phyloP scores from a whole-genome alignment of 345 rosid species.

The Citrus inodora region DNA sequence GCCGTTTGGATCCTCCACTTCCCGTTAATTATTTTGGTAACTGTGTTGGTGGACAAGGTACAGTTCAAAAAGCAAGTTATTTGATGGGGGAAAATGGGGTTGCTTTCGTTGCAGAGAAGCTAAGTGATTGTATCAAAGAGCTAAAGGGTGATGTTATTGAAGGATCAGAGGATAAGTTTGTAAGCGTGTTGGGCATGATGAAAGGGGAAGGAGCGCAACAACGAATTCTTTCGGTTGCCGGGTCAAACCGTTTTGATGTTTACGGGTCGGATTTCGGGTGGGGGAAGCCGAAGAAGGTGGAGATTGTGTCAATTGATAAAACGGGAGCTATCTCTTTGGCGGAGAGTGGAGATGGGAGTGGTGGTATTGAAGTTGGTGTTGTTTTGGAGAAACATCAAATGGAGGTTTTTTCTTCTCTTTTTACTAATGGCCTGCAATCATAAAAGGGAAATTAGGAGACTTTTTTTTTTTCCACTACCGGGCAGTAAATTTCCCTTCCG shows the following conservation, averaged over 20 bases:
- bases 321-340: neutral
- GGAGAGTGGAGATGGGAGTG: neutral
- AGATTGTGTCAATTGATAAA: neutral
- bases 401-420: neutral
- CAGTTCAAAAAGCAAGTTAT: neutral
- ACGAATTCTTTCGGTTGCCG: neutral
- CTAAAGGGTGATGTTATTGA: neutral
- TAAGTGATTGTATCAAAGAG: neutral
- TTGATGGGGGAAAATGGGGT: neutral
- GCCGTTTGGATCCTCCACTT: slow-evolving; percentile 18
- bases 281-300: neutral
- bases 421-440: neutral
- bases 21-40: slow-evolving; percentile 32
- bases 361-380: neutral
- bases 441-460: no score
- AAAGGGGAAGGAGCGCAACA: neutral
- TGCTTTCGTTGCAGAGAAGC: neutral
- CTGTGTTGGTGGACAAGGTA: neutral
- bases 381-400: neutral
- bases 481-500: no score
- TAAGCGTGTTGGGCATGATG: neutral
- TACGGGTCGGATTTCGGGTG: neutral
- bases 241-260: neutral
- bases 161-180: neutral
- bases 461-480: no score